Base-by-base conservation (phyloP, 345 rosid species). In the Eucalyptus curtisii region DNA sequence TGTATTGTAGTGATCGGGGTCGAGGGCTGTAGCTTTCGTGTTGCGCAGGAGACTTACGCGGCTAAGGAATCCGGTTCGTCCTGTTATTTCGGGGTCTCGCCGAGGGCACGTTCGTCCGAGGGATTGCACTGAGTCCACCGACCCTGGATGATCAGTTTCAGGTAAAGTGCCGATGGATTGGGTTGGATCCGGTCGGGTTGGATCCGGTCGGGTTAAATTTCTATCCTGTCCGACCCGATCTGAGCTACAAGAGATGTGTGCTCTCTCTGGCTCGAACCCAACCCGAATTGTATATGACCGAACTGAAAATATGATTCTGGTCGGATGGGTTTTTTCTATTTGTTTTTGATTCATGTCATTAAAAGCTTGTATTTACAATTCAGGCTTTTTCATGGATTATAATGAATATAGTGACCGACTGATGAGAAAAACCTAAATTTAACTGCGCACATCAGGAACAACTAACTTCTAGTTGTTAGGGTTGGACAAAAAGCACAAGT, bases 361-460 rank as follows among this genome's bases (percentile, higher is more conserved):
- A 55, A 6, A 25, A 55, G 30, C 6, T 55, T 24, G 13, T 55
- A 59, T 12, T 13, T 30, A 30, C 16, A 30, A 61, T 30, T 10
- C 13, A 4, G 7, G 64, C 64, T 4, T 25, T 57, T 57, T 52
- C n/a, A 4, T 3, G 7, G n/a, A 57, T 31, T 12, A 11, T 25
- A 59, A 25, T 59, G 66, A 25, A 59, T 25, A 11, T 11, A 0
- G 0, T 19, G 25, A 52, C 25, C 0, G 10, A 52, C 25, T 2
- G 1, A 52, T 20, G 25, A 3, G 3, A 19, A 19, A 5, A 14
- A 3, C 10, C 57, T 52, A 20, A 52, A 0, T 20, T 52, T 52
- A 52, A 52, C 57, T 2, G 0, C 57, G 8, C 10, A 0, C 57
- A 52, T 20, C 0, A 0, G 10, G 57, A 52, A 52, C 57, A 20